Conservation (phyloP, 371 early-diverging fungal genomes). For the Mortierella sp. region DNA sequence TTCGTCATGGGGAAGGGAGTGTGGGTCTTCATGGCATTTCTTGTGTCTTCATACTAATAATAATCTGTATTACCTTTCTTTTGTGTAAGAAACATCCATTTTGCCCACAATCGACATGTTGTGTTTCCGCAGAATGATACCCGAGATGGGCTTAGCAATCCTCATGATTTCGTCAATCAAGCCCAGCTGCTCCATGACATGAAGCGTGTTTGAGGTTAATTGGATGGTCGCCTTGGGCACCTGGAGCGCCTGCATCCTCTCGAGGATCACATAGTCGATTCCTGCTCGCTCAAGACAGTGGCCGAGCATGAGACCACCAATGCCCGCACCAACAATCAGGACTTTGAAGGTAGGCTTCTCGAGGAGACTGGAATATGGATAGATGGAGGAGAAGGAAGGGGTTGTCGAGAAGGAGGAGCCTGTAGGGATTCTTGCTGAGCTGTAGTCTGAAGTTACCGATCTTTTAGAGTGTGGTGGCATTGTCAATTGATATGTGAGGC, state of each 20-base stretch:
- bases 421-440: neutral
- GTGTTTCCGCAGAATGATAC: conserved; percentile 26
- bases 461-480: conserved; percentile 4
- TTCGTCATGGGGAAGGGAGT: neutral
- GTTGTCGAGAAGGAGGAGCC: neutral
- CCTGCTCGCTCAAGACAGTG: conserved; percentile 43
- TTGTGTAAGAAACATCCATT: conserved; percentile 22
- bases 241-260: conserved; percentile 13
- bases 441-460: neutral
- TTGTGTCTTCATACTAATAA: neutral
- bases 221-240: conserved; percentile 27
- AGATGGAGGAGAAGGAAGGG: conserved; percentile 1
- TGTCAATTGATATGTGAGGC: neutral
- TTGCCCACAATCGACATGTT: conserved; percentile 44
- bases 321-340: conserved; percentile 42
- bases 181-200: conserved; percentile 37
- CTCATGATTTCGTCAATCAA: conserved; percentile 33
- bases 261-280: conserved; percentile 49
- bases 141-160: conserved; percentile 40
- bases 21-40: neutral
- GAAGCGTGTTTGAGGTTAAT: conserved; percentile 32
- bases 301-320: conserved; percentile 41
- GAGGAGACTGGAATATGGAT: neutral
- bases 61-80: conserved; percentile 31
- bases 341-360: conserved; percentile 27